Base-by-base conservation (phyloP, 768 basidiomycete genomes). In the Amanita rimosa region DNA sequence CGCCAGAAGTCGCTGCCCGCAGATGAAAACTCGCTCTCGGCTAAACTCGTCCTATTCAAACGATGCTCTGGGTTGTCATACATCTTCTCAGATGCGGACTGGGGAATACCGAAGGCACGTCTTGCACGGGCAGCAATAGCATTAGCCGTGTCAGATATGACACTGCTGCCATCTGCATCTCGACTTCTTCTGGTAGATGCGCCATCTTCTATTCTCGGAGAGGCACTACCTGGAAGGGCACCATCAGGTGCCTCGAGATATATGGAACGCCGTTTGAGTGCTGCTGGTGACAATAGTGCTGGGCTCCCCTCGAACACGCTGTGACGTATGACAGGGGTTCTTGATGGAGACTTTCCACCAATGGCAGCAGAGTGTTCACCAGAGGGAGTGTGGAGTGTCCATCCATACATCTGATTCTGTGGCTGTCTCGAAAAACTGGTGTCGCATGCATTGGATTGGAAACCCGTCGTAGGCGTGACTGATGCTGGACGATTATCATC, bases 71-170 rank as follows among this genome's bases (percentile, higher is more conserved):
- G 38, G 10, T 37, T 55, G 21, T 49, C 41, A 26, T 55, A 56
- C 8, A 59, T 53, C 35, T 60, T 65, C 14, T 71, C 68, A 10
- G 69, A 71, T 7, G 65, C 62, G 3, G 75, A 74, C 2, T 70
- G 63, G 4, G 67, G 68, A 40, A 79, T 73, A 4, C 78, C 78
- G 53, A 76, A 72, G n/a, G 71, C 74, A 52, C 64, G 64, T 37
- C 72, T 63, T 53, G 77, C 72, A 11, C 69, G 66, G 37, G 69
- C 68, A 27, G 73, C 71, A 13, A 67, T 68, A 34, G 64, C 57
- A 21, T 58, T 22, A 7, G 40, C 48, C 6, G 40, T 53, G 38
- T 43, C 49, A 21, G 38, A 40, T 31, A 40, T 19, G 9, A 40
- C 19, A 19, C 47, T 40, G 5, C 19, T 2, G 6, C 3, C 16